phyloP scores from a whole-genome alignment of 2,329 filamentous ascomycete genomes.

The Pezicula carpinea region DNA sequence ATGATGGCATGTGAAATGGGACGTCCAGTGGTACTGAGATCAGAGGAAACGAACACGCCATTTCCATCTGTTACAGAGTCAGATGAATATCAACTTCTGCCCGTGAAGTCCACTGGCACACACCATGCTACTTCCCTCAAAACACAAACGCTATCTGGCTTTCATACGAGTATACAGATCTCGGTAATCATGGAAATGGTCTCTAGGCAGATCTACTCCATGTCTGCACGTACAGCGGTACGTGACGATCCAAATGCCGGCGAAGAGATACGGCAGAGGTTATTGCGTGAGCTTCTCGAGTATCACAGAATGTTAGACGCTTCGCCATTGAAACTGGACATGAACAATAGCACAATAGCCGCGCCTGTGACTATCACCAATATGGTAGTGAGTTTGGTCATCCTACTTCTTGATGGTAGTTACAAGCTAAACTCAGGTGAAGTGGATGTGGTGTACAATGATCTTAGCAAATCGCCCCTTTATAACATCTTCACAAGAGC shows the following conservation, averaged over 20 bases:
- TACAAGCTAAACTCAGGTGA: background rate
- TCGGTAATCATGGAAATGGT: background rate
- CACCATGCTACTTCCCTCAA: background rate
- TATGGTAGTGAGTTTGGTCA: background rate
- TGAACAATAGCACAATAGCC: background rate
- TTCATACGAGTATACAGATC: background rate
- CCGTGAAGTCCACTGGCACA: background rate
- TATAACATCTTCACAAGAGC: background rate
- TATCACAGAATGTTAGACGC: background rate
- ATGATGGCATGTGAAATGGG: conserved; percentile 1
- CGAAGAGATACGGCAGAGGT: background rate
- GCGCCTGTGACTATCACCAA: background rate
- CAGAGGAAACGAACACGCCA: conserved; percentile 1
- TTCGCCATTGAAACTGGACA: background rate
- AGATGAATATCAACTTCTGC: background rate
- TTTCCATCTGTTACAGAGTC: background rate
- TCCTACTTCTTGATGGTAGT: background rate
- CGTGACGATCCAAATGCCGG: background rate
- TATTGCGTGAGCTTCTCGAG: background rate
- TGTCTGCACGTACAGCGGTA: background rate
- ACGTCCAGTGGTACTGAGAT: background rate
- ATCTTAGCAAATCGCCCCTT: conserved; percentile 1
- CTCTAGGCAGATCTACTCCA: background rate
- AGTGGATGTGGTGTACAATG: background rate
- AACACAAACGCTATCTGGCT: background rate